Conservation (phyloP, 176 grass and related monocot genomes). For the Panicum miliaceum region DNA sequence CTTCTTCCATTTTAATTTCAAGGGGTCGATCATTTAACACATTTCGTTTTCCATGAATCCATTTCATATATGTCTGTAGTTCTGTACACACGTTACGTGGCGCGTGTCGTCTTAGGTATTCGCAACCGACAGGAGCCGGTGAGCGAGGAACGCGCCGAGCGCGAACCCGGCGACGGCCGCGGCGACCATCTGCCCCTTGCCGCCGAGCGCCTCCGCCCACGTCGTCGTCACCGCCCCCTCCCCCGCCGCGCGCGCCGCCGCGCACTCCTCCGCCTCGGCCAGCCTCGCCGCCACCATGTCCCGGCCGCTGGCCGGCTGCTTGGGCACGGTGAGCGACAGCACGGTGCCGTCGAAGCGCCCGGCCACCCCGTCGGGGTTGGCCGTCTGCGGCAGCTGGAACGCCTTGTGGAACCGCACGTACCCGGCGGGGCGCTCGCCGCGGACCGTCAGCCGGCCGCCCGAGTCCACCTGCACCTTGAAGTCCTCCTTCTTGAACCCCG, state of each 20-base stretch:
- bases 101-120: not conserved
- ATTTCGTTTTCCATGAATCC: not conserved
- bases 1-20: not conserved
- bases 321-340: constrained; percentile 54
- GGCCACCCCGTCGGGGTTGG: constrained; percentile 42
- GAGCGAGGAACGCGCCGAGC: constrained; percentile 50
- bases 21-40: not conserved
- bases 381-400: constrained; percentile 53
- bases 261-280: not conserved
- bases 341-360: constrained; percentile 51
- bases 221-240: not conserved
- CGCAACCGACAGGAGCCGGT: constrained; percentile 28
- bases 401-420: constrained; percentile 39
- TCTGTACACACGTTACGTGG: not conserved
- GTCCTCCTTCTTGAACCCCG: constrained; percentile 67
- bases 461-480: constrained; percentile 55
- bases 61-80: not conserved
- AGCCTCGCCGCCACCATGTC: not conserved
- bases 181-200: constrained; percentile 38
- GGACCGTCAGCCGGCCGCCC: constrained; percentile 53
- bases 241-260: not conserved
- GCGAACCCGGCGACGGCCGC: constrained; percentile 52
- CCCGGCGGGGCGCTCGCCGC: constrained; percentile 39
- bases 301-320: not conserved
- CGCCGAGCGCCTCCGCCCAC: not conserved